These are phyloP conservation scores for Parastagonospora avenae DNA, from an alignment of 2,329 filamentous ascomycete species.

Conservation along the genomic window DNA sequence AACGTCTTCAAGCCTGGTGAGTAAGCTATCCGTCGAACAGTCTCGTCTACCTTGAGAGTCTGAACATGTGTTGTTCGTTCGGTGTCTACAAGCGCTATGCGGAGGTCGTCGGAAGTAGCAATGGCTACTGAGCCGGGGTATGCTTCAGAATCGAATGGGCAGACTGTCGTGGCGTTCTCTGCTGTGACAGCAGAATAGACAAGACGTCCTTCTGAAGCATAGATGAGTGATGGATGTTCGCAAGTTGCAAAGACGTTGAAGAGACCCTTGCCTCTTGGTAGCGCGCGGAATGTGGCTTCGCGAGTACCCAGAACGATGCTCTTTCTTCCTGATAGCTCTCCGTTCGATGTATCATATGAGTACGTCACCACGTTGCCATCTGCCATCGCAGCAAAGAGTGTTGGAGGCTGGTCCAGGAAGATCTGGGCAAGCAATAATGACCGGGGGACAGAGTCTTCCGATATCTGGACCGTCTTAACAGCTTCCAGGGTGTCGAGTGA, in stretches of 20 bases:
- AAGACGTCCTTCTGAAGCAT: conserved; percentile 83
- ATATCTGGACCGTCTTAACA: conserved; percentile 60
- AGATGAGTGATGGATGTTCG: conserved; percentile 92
- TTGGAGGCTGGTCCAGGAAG: conserved; percentile 69
- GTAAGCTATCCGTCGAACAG: conserved; percentile 85
- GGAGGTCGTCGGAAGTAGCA: conserved; percentile 75
- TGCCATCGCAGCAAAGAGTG: conserved; percentile 86
- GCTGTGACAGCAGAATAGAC: conserved; percentile 94
- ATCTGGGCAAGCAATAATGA: conserved; percentile 81
- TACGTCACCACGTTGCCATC: conserved; percentile 91
- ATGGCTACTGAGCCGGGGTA: conserved; percentile 83
- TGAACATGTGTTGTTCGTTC: conserved; percentile 89
- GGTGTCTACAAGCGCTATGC: conserved; percentile 80
- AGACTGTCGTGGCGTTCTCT: conserved; percentile 80
- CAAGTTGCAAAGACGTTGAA: conserved; percentile 91
- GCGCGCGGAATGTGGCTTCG: conserved; percentile 77
- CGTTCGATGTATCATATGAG: conserved; percentile 66
- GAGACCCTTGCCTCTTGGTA: conserved; percentile 69
- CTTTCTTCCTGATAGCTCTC: conserved; percentile 72
- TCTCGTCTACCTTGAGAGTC: conserved; percentile 77
- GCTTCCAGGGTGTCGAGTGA: conserved; percentile 69
- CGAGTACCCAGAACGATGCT: conserved; percentile 85
- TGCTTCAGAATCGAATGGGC: conserved; percentile 78
- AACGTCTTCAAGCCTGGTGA: conserved; percentile 79
- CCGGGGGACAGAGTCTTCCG: conserved; percentile 78